A percentile compares a stretch with the other conserved stretches of the same genome.
phyloP scores from a whole-genome alignment of 257 asterid species.

The Ilex aquifolium region DNA sequence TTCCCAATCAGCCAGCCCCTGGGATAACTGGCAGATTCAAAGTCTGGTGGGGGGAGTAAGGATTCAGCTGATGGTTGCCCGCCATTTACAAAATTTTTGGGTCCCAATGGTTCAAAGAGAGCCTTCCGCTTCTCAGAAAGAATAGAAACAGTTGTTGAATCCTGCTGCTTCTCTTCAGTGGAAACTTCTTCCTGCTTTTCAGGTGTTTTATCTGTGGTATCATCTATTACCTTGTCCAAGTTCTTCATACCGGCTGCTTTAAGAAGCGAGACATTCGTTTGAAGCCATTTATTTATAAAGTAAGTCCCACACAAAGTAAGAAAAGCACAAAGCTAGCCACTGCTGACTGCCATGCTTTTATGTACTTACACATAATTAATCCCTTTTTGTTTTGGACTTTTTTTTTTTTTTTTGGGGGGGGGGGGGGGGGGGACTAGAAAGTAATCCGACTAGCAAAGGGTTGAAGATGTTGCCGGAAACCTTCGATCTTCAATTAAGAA shows the following conservation, averaged over 20 bases:
- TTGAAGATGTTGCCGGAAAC: too few species aligned
- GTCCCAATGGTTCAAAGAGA: conserved; percentile 76
- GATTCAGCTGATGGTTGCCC: conserved; percentile 64
- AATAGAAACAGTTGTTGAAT: conserved; percentile 26
- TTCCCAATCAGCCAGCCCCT: conserved; percentile 94
- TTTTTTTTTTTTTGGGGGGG: too few species aligned
- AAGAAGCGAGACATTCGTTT: conserved; percentile 13
- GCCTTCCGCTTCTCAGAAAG: conserved; percentile 89
- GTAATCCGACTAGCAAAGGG: neutral
- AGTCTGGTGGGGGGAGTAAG: conserved; percentile 91
- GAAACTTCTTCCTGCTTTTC: conserved; percentile 25
- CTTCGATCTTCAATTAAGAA: too few species aligned
- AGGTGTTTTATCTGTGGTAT: conserved; percentile 12
- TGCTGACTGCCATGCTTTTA: neutral
- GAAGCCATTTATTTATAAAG: neutral
- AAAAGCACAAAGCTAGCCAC: neutral
- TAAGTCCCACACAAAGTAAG: neutral
- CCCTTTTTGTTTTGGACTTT: neutral
- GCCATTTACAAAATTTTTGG: conserved; percentile 34
- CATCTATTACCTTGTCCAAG: conserved; percentile 23
- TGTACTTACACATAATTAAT: neutral
- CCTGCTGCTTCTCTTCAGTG: conserved; percentile 45
- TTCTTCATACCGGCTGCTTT: conserved; percentile 35
- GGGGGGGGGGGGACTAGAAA: neutral
- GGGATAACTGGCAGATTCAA: conserved; percentile 76